These are phyloP conservation scores for Diaporthe batatas DNA, from an alignment of 2,329 filamentous ascomycete genomes.

Conservation along the genomic window DNA sequence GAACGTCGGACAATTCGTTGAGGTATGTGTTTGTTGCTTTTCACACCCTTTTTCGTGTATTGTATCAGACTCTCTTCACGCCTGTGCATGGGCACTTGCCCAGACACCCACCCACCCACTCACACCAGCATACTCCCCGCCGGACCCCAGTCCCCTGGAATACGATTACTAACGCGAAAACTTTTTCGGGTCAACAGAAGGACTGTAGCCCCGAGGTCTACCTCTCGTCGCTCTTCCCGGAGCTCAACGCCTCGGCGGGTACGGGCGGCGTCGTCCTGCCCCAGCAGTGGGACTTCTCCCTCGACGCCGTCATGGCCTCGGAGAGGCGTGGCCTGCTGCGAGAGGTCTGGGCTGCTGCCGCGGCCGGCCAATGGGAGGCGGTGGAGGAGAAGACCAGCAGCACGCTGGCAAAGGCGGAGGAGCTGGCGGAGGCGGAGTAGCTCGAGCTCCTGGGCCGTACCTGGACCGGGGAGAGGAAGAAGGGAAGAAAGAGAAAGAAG, in stretches of 20 bases:
- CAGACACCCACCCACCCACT: background rate
- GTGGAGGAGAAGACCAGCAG: conserved; percentile 24
- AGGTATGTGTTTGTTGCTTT: conserved; percentile 6
- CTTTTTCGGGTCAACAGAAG: background rate
- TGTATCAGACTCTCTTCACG: background rate
- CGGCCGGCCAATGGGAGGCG: conserved; percentile 9
- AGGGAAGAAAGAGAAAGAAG: background rate
- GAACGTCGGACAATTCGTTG: conserved; percentile 17
- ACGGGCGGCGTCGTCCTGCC: background rate
- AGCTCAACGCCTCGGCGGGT: conserved; percentile 8
- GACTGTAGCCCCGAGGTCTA: conserved; percentile 26
- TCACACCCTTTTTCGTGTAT: background rate
- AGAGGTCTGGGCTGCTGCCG: conserved; percentile 23
- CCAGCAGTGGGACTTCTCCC: conserved; percentile 27
- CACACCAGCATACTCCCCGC: no score
- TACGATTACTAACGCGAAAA: conserved; percentile 9
- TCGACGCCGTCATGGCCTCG: conserved; percentile 11
- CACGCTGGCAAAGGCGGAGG: background rate
- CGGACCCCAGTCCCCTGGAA: background rate
- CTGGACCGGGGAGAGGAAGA: background rate
- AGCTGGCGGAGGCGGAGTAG: background rate
- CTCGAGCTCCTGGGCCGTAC: background rate
- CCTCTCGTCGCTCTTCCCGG: conserved; percentile 32
- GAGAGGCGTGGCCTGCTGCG: conserved; percentile 24
- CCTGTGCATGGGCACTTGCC: background rate